These are phyloP conservation scores for Pichia kluyveri DNA, from an alignment of 805 yeast genomes.

Conservation along the genomic window DNA sequence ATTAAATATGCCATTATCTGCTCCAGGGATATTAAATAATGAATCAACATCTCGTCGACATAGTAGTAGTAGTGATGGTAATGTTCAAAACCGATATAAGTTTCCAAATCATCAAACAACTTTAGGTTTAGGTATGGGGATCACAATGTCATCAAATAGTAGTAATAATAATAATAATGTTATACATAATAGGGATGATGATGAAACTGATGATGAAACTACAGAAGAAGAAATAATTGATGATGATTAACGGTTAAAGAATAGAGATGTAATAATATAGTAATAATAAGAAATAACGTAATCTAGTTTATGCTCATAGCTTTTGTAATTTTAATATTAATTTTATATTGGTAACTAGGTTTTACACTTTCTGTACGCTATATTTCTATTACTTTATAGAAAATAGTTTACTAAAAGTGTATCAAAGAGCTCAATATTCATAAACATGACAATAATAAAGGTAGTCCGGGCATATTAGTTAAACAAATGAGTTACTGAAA, in stretches of 20 bases:
- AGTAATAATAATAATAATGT: not conserved
- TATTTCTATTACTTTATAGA: too few species aligned
- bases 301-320: too few species aligned
- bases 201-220: conserved; percentile 5
- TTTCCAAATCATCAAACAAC: not conserved
- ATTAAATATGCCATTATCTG: conserved; percentile 1
- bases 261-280: not conserved
- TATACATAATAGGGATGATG: not conserved
- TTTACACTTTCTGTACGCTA: too few species aligned
- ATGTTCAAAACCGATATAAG: not conserved
- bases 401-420: too few species aligned
- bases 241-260: conserved; percentile 10
- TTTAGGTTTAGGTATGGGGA: not conserved
- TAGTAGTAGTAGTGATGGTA: not conserved
- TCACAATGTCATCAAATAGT: not conserved
- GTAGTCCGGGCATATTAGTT: too few species aligned
- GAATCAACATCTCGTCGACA: not conserved
- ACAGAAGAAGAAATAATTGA: conserved; percentile 16
- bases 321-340: too few species aligned
- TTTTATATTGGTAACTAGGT: too few species aligned
- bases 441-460: too few species aligned
- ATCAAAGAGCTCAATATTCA: too few species aligned
- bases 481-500: too few species aligned
- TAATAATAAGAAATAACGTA: too few species aligned
- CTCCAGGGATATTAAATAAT: not conserved